Evolutionary conservation across 192 early-diverging fungal species (phyloP).

Genomic region (Entomortierella chlamydospora): DNA sequence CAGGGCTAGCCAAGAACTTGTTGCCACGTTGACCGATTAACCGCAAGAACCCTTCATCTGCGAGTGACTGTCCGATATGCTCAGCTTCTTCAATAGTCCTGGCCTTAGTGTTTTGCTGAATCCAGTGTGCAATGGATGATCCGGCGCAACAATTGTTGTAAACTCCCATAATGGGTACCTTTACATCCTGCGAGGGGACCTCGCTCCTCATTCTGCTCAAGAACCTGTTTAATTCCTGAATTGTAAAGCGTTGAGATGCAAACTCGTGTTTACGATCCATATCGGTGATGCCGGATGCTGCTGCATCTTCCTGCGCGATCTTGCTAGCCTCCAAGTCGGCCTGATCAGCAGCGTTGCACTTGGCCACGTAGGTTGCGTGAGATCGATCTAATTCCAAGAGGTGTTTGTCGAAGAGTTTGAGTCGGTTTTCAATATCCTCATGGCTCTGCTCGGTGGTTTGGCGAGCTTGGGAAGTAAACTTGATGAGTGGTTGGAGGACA

Average conservation of each 20-base stretch:
- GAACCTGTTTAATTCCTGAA: constrained; percentile 71
- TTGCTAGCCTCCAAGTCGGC: constrained; percentile 65
- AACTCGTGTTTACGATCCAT: constrained; percentile 54
- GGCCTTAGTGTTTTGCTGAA: constrained; percentile 73
- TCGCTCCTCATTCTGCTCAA: constrained; percentile 70
- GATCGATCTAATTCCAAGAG: constrained; percentile 59
- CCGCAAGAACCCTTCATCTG: constrained; percentile 70
- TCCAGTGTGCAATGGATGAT: constrained; percentile 78
- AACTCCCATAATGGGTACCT: constrained; percentile 75
- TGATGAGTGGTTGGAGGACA: constrained; percentile 63
- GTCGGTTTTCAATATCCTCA: constrained; percentile 58
- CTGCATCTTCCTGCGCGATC: constrained; percentile 31
- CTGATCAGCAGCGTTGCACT: constrained; percentile 72
- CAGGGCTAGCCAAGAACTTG: constrained; percentile 71
- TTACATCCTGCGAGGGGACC: constrained; percentile 72
- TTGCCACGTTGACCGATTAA: constrained; percentile 76
- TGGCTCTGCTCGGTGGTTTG: constrained; percentile 51
- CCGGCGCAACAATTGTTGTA: constrained; percentile 74
- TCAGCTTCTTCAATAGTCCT: constrained; percentile 72
- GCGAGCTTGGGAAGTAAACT: constrained; percentile 56
- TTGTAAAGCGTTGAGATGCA: constrained; percentile 68
- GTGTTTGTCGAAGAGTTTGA: constrained; percentile 62
- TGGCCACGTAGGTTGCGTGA: constrained; percentile 52
- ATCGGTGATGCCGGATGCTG: constrained; percentile 3
- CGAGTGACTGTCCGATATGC: constrained; percentile 76